Evolutionary conservation across 2,329 filamentous ascomycete species (phyloP).

Genomic region (Rasamsonia emersonii): DNA sequence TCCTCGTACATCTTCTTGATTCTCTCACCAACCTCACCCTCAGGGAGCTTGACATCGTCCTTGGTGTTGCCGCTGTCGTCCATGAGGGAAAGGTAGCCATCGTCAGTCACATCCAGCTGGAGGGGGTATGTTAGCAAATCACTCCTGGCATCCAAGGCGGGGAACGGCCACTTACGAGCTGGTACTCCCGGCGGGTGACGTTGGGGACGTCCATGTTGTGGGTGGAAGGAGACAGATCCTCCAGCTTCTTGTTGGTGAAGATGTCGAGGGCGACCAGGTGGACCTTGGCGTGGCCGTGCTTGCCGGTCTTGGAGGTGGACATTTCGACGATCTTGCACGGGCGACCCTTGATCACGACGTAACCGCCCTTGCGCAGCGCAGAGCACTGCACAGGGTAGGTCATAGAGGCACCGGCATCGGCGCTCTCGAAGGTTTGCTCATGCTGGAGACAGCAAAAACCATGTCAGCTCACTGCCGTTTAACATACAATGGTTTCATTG

Average conservation of each 20-base stretch:
- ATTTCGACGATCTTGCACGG: slow-evolving; percentile 99
- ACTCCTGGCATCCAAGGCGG: slow-evolving; percentile 2
- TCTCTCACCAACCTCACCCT: slow-evolving; percentile 79
- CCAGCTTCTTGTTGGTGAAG: slow-evolving; percentile 99
- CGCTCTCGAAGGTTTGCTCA: slow-evolving; percentile 77
- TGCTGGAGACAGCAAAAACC: slow-evolving; percentile 40
- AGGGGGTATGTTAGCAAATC: neutral
- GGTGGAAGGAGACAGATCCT: slow-evolving; percentile 98
- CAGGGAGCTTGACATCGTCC: slow-evolving; percentile 90
- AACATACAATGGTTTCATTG: too few relatives aligned
- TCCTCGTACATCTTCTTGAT: slow-evolving; percentile 70
- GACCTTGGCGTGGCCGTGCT: slow-evolving; percentile 99
- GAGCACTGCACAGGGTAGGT: slow-evolving; percentile 99
- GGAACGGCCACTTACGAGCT: slow-evolving; percentile 62
- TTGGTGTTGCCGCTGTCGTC: slow-evolving; percentile 75
- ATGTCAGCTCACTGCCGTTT: neutral
- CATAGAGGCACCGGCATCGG: slow-evolving; percentile 88
- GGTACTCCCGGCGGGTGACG: slow-evolving; percentile 82
- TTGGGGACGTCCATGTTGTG: slow-evolving; percentile 82
- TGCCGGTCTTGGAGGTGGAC: slow-evolving; percentile 99
- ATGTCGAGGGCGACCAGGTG: slow-evolving; percentile 97
- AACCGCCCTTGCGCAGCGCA: slow-evolving; percentile 97
- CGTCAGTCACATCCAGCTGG: slow-evolving; percentile 89
- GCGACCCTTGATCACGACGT: slow-evolving; percentile 96
- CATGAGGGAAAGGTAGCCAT: slow-evolving; percentile 93